These are phyloP conservation scores for Globisporangium abappressorium DNA, from an alignment of 352 stramenopile genomes.

Conservation along the genomic window DNA sequence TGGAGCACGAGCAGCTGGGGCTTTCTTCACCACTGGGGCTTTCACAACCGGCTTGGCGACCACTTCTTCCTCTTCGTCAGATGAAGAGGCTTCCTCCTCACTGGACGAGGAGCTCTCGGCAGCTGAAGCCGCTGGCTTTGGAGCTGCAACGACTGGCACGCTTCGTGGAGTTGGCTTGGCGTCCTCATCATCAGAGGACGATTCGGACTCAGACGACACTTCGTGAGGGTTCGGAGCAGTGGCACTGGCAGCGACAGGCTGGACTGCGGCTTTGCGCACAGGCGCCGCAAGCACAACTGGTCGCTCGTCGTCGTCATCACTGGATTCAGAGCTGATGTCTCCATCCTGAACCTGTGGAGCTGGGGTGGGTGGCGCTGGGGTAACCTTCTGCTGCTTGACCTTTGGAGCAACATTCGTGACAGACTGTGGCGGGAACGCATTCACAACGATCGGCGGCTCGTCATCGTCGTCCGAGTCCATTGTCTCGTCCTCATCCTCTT, in stretches of 20 bases:
- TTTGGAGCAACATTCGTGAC: neutral
- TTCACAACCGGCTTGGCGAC: constrained; percentile 1
- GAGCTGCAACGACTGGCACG: neutral
- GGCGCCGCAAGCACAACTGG: constrained; percentile 14
- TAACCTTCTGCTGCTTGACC: neutral
- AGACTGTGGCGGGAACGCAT: constrained; percentile 1
- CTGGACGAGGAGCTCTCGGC: constrained; percentile 2
- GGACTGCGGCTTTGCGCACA: constrained; percentile 5
- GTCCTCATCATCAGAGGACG: constrained; percentile 18
- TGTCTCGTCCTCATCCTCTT: neutral
- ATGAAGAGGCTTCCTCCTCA: constrained; percentile 23
- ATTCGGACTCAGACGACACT: constrained; percentile 14
- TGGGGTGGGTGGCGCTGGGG: neutral
- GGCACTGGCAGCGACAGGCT: neutral
- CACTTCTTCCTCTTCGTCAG: constrained; percentile 17
- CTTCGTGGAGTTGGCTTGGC: constrained; percentile 11
- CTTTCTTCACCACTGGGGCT: constrained; percentile 1
- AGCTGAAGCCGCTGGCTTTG: constrained; percentile 5
- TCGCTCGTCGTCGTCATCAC: constrained; percentile 33
- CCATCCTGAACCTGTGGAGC: neutral
- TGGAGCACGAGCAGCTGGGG: constrained; percentile 12
- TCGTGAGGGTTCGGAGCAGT: neutral
- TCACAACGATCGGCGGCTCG: neutral
- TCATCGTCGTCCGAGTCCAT: constrained; percentile 14
- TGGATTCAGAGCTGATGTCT: constrained; percentile 40